Evolutionary conservation across 2,329 filamentous ascomycete species (phyloP), one percentile per base, ranked within the genome.

Genomic region (Phyllosticta ampelicida): DNA sequence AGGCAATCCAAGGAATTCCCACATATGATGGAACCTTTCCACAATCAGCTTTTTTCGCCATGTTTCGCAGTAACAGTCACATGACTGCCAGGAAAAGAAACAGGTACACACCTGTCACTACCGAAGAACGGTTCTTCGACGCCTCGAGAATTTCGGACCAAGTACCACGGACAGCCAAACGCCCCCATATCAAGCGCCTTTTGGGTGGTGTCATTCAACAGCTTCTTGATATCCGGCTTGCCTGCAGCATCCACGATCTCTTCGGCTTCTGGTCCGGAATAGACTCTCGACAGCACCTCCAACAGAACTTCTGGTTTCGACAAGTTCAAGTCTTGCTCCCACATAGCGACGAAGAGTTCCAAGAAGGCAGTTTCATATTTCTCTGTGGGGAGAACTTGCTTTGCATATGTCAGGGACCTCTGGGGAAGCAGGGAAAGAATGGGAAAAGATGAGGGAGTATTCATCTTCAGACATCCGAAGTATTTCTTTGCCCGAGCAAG

Each of bases 91-190:
- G 36, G 18, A 36, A 6, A 26, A 13, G 48, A 54, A 21, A 20
- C 6, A 54, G 6, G 13, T 16, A 71, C 71, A 60, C 67, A 78
- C 81, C 83, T 75, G 72, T 91, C 87, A 71, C 86, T 90, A 2
- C 87, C 87, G 71, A 91, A 91, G 68, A 90, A 89, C 0, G 85
- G 81, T 73, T 87, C 84, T 53, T 77, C 77, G 58, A 77, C 70
- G 21, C 48, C 49, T 23, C 55, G 54, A 2, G 28, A 53, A 64
- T 86, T 82, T 18, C 75, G 78, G 2, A 84, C 87, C 79, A 83
- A 85, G 61, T 88, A 76, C 87, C 88, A 92, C 1, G 89, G 89
- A 54, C 83, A 82, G 0, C 89, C 89, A 70, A 88, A 92, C 0
- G 87, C 88, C 0, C 87, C 88, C 54, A 74, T 75, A 44, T 81